Evolutionary conservation across 331 rosid species (phyloP).

Genomic region (Rhamnella rubrinervis): DNA sequence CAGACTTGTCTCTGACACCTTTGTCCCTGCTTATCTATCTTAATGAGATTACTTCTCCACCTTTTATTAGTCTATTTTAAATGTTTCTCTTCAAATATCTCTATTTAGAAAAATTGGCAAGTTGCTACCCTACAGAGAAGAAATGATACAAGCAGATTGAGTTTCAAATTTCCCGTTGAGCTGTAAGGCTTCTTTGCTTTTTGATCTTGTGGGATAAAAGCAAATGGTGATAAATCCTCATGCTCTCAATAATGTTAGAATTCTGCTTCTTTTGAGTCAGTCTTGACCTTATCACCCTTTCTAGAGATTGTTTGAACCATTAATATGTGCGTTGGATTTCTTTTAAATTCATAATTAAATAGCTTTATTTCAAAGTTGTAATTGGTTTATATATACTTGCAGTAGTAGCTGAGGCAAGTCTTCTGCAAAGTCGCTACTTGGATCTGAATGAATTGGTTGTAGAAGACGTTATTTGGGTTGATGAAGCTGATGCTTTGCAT

Average conservation of each 20-base stretch:
- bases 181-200: background rate
- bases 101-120: too few relatives aligned
- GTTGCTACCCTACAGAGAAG: too few relatives aligned
- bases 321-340: background rate
- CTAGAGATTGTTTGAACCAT: background rate
- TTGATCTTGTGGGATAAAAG: background rate
- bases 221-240: background rate
- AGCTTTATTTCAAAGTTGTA: conserved; percentile 5
- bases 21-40: background rate
- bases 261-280: background rate
- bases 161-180: background rate
- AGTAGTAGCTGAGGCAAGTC: conserved; percentile 57
- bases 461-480: conserved; percentile 75
- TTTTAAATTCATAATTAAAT: conserved; percentile 4
- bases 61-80: too few relatives aligned
- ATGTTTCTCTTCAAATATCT: too few relatives aligned
- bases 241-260: background rate
- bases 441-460: conserved; percentile 57
- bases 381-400: background rate
- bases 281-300: background rate
- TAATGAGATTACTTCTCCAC: background rate
- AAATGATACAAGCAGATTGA: background rate
- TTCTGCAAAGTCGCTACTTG: conserved; percentile 59
- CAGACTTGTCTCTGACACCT: background rate
- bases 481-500: conserved; percentile 56